Evolutionary conservation across 2,329 filamentous ascomycete genomes (phyloP).

Genomic region (Microascus cirrosus): DNA sequence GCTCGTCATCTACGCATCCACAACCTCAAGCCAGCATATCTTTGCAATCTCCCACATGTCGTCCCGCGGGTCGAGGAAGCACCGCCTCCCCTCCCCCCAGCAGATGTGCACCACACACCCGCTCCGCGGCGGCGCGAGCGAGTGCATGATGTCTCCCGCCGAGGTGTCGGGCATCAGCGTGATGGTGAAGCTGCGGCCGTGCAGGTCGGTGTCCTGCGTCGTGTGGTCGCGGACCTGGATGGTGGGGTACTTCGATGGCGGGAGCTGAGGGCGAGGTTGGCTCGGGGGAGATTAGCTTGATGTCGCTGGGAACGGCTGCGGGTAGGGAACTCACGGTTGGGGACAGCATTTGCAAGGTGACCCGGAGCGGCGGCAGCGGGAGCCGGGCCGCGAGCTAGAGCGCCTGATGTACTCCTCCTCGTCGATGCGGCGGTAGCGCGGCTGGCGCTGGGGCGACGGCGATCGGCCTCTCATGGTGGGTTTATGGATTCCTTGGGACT

Average conservation of each 20-base stretch:
- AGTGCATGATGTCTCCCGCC: slow-evolving; percentile 1
- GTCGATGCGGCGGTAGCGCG: neutral
- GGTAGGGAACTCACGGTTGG: neutral
- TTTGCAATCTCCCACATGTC: neutral
- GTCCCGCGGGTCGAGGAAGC: neutral
- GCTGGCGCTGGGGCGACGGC: neutral
- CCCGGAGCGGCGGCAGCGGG: neutral
- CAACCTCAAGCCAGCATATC: slow-evolving; percentile 4
- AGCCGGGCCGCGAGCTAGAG: neutral
- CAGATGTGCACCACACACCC: slow-evolving; percentile 1
- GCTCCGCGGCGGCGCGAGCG: slow-evolving; percentile 3
- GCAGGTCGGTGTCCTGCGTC: neutral
- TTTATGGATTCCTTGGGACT: neutral
- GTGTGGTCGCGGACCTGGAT: slow-evolving; percentile 2
- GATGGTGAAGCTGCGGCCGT: slow-evolving; percentile 2
- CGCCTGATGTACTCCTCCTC: neutral
- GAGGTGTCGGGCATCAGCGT: slow-evolving; percentile 1
- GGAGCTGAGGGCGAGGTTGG: neutral
- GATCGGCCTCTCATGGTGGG: neutral
- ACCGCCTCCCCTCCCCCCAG: neutral
- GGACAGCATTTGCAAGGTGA: neutral
- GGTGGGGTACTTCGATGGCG: neutral
- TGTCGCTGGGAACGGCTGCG: neutral
- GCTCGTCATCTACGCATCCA: neutral
- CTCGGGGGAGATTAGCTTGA: neutral